A percentile compares a stretch with the other conserved stretches of the same genome.
Evolutionary conservation across 2,329 filamentous ascomycete species (phyloP).

Genomic region (Parascedosporium putredinis): DNA sequence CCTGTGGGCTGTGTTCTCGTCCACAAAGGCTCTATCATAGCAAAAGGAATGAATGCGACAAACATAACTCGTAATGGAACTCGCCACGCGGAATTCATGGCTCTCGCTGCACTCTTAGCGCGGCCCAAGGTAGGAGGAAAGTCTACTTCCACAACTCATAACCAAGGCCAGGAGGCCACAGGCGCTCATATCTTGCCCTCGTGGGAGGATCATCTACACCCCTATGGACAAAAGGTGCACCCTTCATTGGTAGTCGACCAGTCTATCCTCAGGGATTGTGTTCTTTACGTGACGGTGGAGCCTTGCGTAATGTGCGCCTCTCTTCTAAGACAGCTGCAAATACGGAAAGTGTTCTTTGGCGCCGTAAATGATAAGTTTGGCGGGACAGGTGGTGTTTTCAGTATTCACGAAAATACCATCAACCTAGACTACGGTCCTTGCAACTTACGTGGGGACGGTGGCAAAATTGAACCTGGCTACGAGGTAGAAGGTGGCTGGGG

Average conservation of each 20-base stretch:
- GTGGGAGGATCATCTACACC: conserved; percentile 44
- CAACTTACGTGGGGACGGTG: conserved; percentile 43
- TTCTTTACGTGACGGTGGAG: conserved; percentile 93
- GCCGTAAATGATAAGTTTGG: conserved; percentile 96
- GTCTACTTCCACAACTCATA: conserved; percentile 22
- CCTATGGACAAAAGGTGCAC: conserved; percentile 50
- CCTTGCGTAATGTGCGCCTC: conserved; percentile 99
- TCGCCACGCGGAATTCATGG: conserved; percentile 90
- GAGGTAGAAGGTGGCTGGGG: conserved; percentile 80
- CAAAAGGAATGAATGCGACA: conserved; percentile 91
- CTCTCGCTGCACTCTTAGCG: conserved; percentile 51
- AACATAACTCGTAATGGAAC: conserved; percentile 87
- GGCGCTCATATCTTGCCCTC: no score
- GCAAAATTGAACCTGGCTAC: conserved; percentile 67
- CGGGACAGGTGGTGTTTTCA: conserved; percentile 87
- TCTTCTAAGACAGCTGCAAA: conserved; percentile 75
- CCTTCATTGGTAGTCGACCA: conserved; percentile 49
- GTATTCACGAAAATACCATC: conserved; percentile 47
- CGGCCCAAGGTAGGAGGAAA: no score
- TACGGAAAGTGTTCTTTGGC: conserved; percentile 87
- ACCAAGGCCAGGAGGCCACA: conserved; percentile 18
- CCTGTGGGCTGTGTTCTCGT: conserved; percentile 95
- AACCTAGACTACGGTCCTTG: conserved; percentile 10
- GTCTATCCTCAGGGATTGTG: conserved; percentile 58
- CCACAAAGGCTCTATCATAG: conserved; percentile 67